A percentile compares a stretch with the other conserved stretches of the same genome.
phyloP scores from a whole-genome alignment of 306 rosid species.

The Cyamopsis tetragonoloba region DNA sequence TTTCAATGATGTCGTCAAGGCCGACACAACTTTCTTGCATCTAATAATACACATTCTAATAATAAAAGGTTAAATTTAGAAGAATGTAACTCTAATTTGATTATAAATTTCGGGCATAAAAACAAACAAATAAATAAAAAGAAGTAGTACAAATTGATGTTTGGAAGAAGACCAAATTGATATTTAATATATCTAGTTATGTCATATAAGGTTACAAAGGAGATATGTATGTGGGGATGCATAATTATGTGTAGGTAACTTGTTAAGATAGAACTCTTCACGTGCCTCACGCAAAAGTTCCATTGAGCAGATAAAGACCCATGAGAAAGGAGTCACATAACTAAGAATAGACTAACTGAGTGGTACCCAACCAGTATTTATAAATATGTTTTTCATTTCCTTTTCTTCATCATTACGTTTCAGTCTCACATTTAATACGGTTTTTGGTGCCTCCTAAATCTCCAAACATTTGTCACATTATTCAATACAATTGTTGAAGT shows the following conservation, averaged over 20 bases:
- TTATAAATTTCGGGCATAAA: no score
- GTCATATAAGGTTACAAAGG: not conserved
- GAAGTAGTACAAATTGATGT: no score
- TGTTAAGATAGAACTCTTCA: slow-evolving; percentile 36
- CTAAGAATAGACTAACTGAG: slow-evolving; percentile 27
- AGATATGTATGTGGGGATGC: slow-evolving; percentile 12
- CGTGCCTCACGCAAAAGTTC: slow-evolving; percentile 38
- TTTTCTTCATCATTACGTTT: not conserved
- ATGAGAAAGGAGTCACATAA: slow-evolving; percentile 3
- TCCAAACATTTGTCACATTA: slow-evolving; percentile 20
- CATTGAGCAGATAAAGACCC: slow-evolving; percentile 35
- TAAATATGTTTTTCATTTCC: not conserved
- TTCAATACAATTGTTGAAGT: not conserved
- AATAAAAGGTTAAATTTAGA: no score
- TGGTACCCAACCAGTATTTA: slow-evolving; percentile 8
- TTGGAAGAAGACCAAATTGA: no score
- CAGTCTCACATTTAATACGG: not conserved
- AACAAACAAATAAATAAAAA: no score
- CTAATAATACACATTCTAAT: no score
- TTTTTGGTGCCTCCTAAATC: slow-evolving; percentile 9
- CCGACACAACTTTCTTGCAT: no score
- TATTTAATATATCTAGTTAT: no score
- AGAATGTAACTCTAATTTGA: no score
- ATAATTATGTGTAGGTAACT: not conserved
- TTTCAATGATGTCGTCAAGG: no score